Evolutionary conservation across 2,329 filamentous ascomycete species (phyloP).

Genomic region (Aspergillus jensenii): DNA sequence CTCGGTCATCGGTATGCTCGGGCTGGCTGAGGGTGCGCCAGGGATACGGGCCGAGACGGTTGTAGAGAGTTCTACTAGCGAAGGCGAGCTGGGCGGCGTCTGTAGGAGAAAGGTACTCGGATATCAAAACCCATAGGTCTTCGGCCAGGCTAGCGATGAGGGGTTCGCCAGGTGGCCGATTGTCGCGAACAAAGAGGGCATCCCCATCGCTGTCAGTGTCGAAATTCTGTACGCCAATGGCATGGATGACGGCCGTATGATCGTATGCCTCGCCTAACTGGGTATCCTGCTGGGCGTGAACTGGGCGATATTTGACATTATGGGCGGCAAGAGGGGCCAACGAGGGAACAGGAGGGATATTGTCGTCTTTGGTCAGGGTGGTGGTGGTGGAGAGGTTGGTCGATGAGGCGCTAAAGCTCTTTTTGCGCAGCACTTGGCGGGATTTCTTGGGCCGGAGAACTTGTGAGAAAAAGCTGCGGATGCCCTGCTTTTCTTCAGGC

Average conservation of each 20-base stretch:
- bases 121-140: conserved; percentile 48
- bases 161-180: conserved; percentile 37
- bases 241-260: conserved; percentile 38
- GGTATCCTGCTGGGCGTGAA: conserved; percentile 29
- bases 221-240: conserved; percentile 34
- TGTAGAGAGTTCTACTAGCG: conserved; percentile 48
- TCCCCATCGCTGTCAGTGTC: conserved; percentile 22
- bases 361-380: conserved; percentile 17
- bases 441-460: conserved; percentile 37
- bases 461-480: conserved; percentile 30
- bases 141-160: conserved; percentile 48
- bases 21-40: conserved; percentile 43
- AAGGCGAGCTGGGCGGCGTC: conserved; percentile 53
- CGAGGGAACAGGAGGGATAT: conserved; percentile 30
- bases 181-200: conserved; percentile 16
- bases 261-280: conserved; percentile 39
- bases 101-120: conserved; percentile 42
- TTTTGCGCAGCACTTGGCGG: conserved; percentile 37
- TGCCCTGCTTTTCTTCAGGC: conserved; percentile 29
- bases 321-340: conserved; percentile 36
- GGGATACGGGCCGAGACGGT: conserved; percentile 42
- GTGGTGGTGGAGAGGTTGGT: conserved; percentile 25
- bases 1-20: conserved; percentile 47
- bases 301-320: conserved; percentile 31
- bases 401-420: conserved; percentile 29